Conservation (phyloP, 2,329 filamentous ascomycete genomes). For the Claviceps quebecensis region DNA sequence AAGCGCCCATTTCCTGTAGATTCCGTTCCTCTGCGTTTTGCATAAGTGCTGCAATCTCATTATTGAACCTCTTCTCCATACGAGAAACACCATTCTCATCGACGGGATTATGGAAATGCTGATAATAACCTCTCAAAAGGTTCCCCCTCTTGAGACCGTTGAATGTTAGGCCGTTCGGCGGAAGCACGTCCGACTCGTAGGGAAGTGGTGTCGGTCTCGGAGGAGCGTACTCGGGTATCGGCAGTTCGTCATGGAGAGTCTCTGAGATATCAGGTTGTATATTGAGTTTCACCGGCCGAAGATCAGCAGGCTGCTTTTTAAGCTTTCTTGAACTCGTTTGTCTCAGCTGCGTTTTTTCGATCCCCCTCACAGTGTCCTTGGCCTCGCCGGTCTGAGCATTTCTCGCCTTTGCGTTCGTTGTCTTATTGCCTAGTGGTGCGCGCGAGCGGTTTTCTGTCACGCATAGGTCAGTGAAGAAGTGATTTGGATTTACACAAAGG, state of each 20-base stretch:
- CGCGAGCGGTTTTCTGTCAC: slow-evolving; percentile 38
- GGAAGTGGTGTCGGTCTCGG: slow-evolving; percentile 52
- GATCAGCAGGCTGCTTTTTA: slow-evolving; percentile 39
- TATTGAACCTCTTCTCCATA: slow-evolving; percentile 45
- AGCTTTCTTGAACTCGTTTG: slow-evolving; percentile 45
- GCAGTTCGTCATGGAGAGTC: slow-evolving; percentile 47
- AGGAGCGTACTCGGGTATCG: slow-evolving; percentile 85
- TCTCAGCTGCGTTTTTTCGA: slow-evolving; percentile 48
- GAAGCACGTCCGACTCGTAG: slow-evolving; percentile 57
- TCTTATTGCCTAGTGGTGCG: slow-evolving; percentile 83
- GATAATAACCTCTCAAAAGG: slow-evolving; percentile 46
- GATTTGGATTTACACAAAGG: neutral
- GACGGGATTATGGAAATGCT: slow-evolving; percentile 45
- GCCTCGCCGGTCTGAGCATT: slow-evolving; percentile 52
- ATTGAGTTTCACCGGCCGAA: slow-evolving; percentile 46
- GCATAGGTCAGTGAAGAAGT: slow-evolving; percentile 5
- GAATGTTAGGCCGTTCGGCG: slow-evolving; percentile 40
- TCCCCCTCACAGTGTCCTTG: slow-evolving; percentile 42
- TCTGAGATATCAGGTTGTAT: slow-evolving; percentile 41
- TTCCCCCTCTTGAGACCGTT: slow-evolving; percentile 45
- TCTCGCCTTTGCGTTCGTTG: slow-evolving; percentile 79
- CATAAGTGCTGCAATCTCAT: slow-evolving; percentile 34
- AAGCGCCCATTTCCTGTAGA: slow-evolving; percentile 47
- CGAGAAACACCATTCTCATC: slow-evolving; percentile 54
- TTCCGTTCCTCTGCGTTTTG: slow-evolving; percentile 53